Conservation (phyloP, 495 filamentous ascomycete genomes). For the Talaromyces trachyspermus region DNA sequence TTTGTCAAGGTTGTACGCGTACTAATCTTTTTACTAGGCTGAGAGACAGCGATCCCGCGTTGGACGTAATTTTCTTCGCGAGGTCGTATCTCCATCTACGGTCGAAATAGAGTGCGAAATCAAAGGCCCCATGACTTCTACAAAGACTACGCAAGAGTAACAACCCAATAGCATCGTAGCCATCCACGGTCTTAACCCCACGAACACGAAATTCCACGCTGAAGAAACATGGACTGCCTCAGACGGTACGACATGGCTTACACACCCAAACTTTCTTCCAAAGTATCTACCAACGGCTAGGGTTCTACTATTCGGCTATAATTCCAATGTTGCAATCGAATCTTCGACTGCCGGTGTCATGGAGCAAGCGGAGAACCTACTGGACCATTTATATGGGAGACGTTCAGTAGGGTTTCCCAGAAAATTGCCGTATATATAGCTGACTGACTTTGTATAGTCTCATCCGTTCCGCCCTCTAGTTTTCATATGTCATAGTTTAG, state of each 20-base stretch:
- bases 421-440: too few species aligned
- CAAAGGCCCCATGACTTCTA: too few species aligned
- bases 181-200: constrained; percentile 35
- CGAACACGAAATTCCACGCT: constrained; percentile 14
- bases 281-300: constrained; percentile 20
- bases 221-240: constrained; percentile 26
- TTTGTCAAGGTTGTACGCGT: too few species aligned
- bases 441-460: too few species aligned
- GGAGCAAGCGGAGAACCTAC: constrained; percentile 24
- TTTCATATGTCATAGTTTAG: constrained; percentile 15
- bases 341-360: constrained; percentile 19
- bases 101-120: too few species aligned
- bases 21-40: too few species aligned
- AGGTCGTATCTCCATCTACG: too few species aligned
- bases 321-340: constrained; percentile 25
- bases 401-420: too few species aligned
- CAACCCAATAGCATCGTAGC: constrained; percentile 42
- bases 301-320: constrained; percentile 31
- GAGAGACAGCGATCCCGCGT: too few species aligned
- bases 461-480: too few species aligned
- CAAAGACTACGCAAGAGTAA: too few species aligned
- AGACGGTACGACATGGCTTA: constrained; percentile 26
- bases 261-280: constrained; percentile 31
- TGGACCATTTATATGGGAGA: constrained; percentile 20
- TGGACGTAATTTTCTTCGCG: too few species aligned